Evolutionary conservation across 2,329 filamentous ascomycete species (phyloP).

Genomic region (Chalara sp.): DNA sequence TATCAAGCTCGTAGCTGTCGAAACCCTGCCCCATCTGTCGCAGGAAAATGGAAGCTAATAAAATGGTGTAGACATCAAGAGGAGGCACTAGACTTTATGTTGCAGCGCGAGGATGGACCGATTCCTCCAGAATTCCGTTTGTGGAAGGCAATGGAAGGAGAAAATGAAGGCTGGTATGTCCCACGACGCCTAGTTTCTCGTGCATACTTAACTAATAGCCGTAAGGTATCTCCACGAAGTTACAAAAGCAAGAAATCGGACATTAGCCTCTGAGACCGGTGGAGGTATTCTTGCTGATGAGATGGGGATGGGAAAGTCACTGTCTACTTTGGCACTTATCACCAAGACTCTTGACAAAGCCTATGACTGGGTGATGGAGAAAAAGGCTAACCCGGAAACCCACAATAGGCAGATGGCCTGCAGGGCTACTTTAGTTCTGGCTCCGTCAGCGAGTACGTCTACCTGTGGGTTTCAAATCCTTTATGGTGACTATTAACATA

Average conservation of each 20-base stretch:
- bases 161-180: constrained; percentile 17
- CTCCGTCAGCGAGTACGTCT: constrained; percentile 34
- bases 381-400: background rate
- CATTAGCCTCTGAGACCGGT: constrained; percentile 54
- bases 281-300: constrained; percentile 53
- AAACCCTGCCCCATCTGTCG: background rate
- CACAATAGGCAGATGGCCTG: constrained; percentile 11
- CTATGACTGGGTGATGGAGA: constrained; percentile 8
- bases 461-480: background rate
- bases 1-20: too few relatives aligned
- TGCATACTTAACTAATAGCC: constrained; percentile 29
- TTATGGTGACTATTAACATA: background rate
- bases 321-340: constrained; percentile 39
- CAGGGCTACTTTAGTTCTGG: constrained; percentile 36
- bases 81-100: constrained; percentile 32
- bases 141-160: constrained; percentile 22
- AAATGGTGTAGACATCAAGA: constrained; percentile 30
- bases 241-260: constrained; percentile 54
- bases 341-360: constrained; percentile 33
- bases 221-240: constrained; percentile 71
- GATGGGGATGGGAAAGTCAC: constrained; percentile 50
- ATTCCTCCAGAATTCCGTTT: constrained; percentile 26
- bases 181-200: constrained; percentile 18
- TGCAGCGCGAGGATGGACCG: constrained; percentile 30
- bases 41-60: background rate